These are phyloP conservation scores for Eucalyptus brandiana DNA, from an alignment of 345 rosid species.

Conservation along the genomic window DNA sequence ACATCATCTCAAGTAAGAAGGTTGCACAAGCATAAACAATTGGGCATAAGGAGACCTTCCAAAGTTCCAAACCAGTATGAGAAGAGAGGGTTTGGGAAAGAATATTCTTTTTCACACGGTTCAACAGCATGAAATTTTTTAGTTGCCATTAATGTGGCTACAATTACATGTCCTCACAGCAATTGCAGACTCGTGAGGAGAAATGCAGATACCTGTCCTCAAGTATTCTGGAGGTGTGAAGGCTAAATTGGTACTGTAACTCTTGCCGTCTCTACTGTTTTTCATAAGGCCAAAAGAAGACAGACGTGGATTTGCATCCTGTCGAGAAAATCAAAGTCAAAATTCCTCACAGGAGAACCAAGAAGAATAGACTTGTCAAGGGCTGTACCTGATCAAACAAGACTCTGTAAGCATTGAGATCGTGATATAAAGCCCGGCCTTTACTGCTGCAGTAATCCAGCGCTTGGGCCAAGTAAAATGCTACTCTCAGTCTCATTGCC, in stretches of 20 bases:
- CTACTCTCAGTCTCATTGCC: slow-evolving; percentile 96
- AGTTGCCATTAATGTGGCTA: neutral
- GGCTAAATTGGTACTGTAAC: slow-evolving; percentile 90
- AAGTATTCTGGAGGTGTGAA: slow-evolving; percentile 97
- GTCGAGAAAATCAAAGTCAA: neutral
- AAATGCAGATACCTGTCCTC: slow-evolving; percentile 47
- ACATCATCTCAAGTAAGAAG: neutral
- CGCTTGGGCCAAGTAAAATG: slow-evolving; percentile 81
- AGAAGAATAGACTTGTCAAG: neutral
- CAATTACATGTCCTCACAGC: neutral
- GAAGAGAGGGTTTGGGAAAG: neutral
- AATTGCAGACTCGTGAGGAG: neutral
- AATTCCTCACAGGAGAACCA: neutral
- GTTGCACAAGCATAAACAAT: neutral
- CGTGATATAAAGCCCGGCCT: slow-evolving; percentile 93
- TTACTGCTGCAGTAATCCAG: slow-evolving; percentile 75
- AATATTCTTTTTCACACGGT: neutral
- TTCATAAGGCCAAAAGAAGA: slow-evolving; percentile 97
- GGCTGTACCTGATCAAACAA: slow-evolving; percentile 74
- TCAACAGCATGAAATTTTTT: neutral
- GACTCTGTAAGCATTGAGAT: slow-evolving; percentile 90
- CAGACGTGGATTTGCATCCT: slow-evolving; percentile 93
- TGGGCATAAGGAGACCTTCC: neutral
- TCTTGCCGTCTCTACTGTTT: slow-evolving; percentile 92
- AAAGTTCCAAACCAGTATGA: neutral